A percentile compares a stretch with the other conserved stretches of the same genome.
Evolutionary conservation across 2,329 filamentous ascomycete genomes (phyloP).

Genomic region (Cadophora luteo-olivacea): DNA sequence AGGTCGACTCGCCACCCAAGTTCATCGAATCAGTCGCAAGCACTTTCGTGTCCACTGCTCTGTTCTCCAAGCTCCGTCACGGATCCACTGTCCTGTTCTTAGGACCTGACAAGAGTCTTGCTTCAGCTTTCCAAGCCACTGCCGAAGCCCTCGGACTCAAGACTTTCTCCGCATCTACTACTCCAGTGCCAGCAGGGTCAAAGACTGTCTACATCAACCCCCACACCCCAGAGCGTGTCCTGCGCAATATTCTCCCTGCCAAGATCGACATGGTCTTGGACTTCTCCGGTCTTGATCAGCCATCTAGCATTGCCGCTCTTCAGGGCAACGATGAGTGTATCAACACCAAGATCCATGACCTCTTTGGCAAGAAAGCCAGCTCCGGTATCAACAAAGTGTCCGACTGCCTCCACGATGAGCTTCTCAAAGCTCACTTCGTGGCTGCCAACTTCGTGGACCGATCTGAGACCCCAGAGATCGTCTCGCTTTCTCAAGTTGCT

Average conservation of each 20-base stretch:
- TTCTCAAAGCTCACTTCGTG: constrained; percentile 27
- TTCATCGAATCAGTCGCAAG: constrained; percentile 26
- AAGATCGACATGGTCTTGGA: constrained; percentile 27
- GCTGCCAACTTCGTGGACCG: constrained; percentile 27
- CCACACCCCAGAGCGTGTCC: constrained; percentile 22
- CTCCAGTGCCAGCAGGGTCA: constrained; percentile 14
- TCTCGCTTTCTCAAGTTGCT: constrained; percentile 17
- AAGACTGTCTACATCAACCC: constrained; percentile 26
- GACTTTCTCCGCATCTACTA: constrained; percentile 22
- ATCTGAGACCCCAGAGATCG: constrained; percentile 18
- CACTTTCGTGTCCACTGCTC: constrained; percentile 24
- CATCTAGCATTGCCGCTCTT: constrained; percentile 24
- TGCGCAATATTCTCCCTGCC: constrained; percentile 22
- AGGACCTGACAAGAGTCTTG: constrained; percentile 24
- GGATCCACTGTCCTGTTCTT: constrained; percentile 25
- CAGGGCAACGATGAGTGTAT: constrained; percentile 22
- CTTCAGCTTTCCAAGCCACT: constrained; percentile 19
- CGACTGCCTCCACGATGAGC: constrained; percentile 23
- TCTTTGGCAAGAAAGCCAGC: constrained; percentile 23
- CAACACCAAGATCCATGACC: constrained; percentile 25
- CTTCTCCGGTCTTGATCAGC: constrained; percentile 20
- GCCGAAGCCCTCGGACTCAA: constrained; percentile 23
- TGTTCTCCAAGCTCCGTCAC: constrained; percentile 24
- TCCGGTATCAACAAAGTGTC: constrained; percentile 21
- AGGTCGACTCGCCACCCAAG: constrained; percentile 27